Evolutionary conservation across 1,139 yeast genomes (phyloP), one percentile per base, ranked within the genome.

Genomic region (Yamadazyma kanchanaburiensis): DNA sequence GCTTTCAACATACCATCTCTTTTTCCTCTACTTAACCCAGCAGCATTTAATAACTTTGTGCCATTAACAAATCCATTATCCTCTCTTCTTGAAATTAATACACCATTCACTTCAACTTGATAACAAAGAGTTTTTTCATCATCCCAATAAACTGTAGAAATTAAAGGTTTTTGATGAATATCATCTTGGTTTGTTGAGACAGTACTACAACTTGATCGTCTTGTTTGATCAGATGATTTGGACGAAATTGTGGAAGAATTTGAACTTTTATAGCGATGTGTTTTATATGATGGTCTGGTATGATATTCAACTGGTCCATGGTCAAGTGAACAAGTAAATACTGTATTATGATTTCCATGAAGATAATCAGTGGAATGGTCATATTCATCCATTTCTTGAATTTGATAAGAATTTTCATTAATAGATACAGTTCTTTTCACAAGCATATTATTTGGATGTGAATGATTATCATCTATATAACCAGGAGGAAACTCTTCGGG

Each of bases 1-100:
- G 69, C 53, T 39, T 74, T 74, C 26, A 74, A 66, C 40, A 91
- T 83, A 9, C 97, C 96, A 58, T 89, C 98, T 42, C 98, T 73
- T 42, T 95, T 80, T 10, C 98, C 98, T 42, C 98, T 74, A 9
- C 96, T 87, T 91, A 91, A 85, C 34, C 88, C 91, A 9, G 96
- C 91, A 15, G 88, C 96, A 53, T 89, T 89, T 39, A 89, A 66
- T 42, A 89, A 67, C 40, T 74, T 74, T 6, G 80, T 74, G 0
- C 79, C 80, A 41, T 74, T 74, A 25, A 74, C 58, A 53, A 60
- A 74, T 42, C 71, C 59, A 14, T 63, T 68, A 45, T 74, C 80
- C 38, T 69, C 73, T 16, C 80, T 51, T 17, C 80, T 51, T 1
- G 77, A 68, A 2, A 74, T 77, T 18, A 68, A 47, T 11, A 67